These are phyloP conservation scores for Hygrophoropsis aurantiaca DNA, from an alignment of 768 basidiomycete species.

Conservation along the genomic window DNA sequence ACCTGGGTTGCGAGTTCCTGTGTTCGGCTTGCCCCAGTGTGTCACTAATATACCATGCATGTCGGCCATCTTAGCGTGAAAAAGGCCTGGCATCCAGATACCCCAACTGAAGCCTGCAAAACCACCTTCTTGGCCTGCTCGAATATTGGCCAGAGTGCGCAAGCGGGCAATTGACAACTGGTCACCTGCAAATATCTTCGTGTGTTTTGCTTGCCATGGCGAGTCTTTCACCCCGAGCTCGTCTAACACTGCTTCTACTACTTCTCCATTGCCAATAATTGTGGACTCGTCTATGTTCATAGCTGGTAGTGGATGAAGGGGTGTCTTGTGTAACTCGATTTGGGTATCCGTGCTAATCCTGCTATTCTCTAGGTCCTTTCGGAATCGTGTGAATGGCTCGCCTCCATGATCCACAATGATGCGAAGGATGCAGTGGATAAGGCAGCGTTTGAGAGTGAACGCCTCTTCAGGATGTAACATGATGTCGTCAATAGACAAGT, in stretches of 20 bases:
- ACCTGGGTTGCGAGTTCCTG: constrained; percentile 12
- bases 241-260: constrained; percentile 9
- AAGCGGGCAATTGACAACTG: constrained; percentile 16
- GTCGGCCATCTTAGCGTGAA: constrained; percentile 16
- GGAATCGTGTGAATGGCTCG: constrained; percentile 5
- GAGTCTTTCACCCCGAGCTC: constrained; percentile 4
- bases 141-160: constrained; percentile 8
- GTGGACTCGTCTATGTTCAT: constrained; percentile 17
- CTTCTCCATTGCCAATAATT: constrained; percentile 18
- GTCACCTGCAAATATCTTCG: constrained; percentile 14
- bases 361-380: constrained; percentile 1
- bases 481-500: constrained; percentile 25
- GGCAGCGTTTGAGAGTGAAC: constrained; percentile 4
- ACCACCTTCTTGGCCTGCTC: constrained; percentile 15
- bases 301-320: constrained; percentile 11
- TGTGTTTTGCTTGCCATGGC: constrained; percentile 1
- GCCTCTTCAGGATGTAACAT: constrained; percentile 21
- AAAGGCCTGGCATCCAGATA: constrained; percentile 15
- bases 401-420: constrained; percentile 9
- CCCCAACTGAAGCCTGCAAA: constrained; percentile 4
- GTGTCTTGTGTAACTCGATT: constrained; percentile 12
- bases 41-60: constrained; percentile 15
- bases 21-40: constrained; percentile 13
- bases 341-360: constrained; percentile 6
- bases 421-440: too few species aligned